Evolutionary conservation across 331 rosid genomes (phyloP), one percentile per base, ranked within the genome.

Genomic region (Rosa hybrid): DNA sequence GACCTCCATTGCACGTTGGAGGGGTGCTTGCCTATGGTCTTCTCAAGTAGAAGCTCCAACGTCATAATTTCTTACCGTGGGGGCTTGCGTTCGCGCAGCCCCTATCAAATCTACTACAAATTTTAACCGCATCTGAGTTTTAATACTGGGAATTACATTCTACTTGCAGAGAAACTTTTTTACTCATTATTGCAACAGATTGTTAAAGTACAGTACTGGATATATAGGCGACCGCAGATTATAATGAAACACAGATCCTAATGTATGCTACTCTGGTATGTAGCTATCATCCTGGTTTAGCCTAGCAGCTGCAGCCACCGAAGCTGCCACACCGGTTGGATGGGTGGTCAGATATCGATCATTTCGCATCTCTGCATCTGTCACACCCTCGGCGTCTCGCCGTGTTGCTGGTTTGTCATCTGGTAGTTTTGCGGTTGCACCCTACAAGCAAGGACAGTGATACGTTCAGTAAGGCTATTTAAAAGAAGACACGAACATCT

Each of bases 301-400:
- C 82, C 90, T 88, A 42, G 93, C 96, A 1, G 90, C 93, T 0
- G 91, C 87, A 0, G 93, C 91, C 16, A 91, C 88, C 0, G 91
- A 86, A 34, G 90, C 90, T 1, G 96, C 75, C 51, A 91, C 88
- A 1, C 93, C 96, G 0, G 79, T 84, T 0, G 92, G 90, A 25
- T 91, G 87, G n/a, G 92, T 89, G 5, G 85, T 83, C 13, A 85
- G 86, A 77, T 45, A 45, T 0, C 83, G 86, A 84, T 88, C 89
- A 60, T 89, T 87, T 65, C 89, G 75, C 96, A 88, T 89, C 72
- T 88, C 93, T 4, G 96, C 96, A 20, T 86, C 85, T 0, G 85
- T 82, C 81, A 86, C 89, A 11, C 93, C 90, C 80, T 89, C 84
- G 0, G 96, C 89, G 38, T 91, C 96, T 77, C 83, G 23, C 48